Conservation (phyloP, 441 rosid species). For the Sinapis alba region DNA sequence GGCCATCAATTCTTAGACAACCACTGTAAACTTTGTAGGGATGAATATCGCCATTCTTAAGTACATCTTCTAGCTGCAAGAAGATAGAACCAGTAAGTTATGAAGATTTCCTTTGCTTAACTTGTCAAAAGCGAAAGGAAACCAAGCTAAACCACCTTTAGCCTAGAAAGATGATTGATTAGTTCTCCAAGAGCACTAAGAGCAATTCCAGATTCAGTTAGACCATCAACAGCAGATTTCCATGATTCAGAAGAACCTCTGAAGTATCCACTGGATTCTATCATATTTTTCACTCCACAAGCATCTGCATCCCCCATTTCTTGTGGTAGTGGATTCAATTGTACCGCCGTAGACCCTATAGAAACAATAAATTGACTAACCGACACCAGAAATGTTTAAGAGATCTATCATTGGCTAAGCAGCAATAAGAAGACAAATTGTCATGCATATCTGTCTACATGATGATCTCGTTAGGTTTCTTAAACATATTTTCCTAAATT, state of each 20-base stretch:
- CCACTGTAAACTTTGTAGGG: conserved; percentile 86
- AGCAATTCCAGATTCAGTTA: conserved; percentile 54
- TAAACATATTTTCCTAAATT: conserved; percentile 1
- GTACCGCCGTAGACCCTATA: conserved; percentile 65
- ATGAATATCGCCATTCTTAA: conserved; percentile 70
- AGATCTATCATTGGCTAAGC: neutral
- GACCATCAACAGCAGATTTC: conserved; percentile 55
- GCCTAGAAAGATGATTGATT: conserved; percentile 74
- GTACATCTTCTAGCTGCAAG: conserved; percentile 77
- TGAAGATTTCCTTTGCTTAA: conserved; percentile 21
- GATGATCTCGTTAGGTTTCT: neutral
- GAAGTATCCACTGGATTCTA: conserved; percentile 74
- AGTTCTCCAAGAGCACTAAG: conserved; percentile 87
- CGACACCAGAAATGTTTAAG: neutral
- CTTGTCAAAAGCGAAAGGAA: conserved; percentile 3
- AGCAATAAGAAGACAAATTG: neutral
- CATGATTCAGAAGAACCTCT: conserved; percentile 59
- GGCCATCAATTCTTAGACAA: conserved; percentile 95
- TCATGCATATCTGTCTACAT: conserved; percentile 16
- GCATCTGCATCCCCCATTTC: conserved; percentile 58
- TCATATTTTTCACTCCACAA: conserved; percentile 65
- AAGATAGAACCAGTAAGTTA: conserved; percentile 29
- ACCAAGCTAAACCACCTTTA: conserved; percentile 66
- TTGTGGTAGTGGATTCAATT: conserved; percentile 61
- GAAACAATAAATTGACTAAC: neutral